Conservation (phyloP, 768 basidiomycete genomes). For the Lactifluus rugatus region DNA sequence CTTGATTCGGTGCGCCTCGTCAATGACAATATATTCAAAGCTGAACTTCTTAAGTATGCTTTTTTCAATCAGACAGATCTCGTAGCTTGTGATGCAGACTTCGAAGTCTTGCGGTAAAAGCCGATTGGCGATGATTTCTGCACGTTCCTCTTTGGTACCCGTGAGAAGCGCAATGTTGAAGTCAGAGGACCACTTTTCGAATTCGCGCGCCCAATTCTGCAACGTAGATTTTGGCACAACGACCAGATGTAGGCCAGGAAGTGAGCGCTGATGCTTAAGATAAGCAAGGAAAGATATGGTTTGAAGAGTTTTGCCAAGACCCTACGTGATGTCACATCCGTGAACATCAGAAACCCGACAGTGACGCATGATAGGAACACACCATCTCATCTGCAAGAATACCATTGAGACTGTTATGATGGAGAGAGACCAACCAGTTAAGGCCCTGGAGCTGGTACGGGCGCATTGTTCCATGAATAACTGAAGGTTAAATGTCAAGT, state of each 20-base stretch:
- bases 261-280: conserved; percentile 73
- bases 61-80: conserved; percentile 94
- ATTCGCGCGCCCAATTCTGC: conserved; percentile 95
- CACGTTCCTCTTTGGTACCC: conserved; percentile 84
- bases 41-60: conserved; percentile 87
- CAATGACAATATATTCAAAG: conserved; percentile 96
- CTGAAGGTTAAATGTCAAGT: conserved; percentile 31
- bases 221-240: conserved; percentile 98
- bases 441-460: conserved; percentile 92
- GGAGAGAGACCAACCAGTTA: conserved; percentile 94
- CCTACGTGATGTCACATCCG: conserved; percentile 35
- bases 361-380: neutral
- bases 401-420: conserved; percentile 94
- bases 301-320: conserved; percentile 96
- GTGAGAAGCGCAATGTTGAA: conserved; percentile 74
- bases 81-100: conserved; percentile 93
- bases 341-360: conserved; percentile 9
- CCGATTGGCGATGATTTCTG: conserved; percentile 63
- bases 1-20: conserved; percentile 99
- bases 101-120: conserved; percentile 86
- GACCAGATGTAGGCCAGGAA: conserved; percentile 80
- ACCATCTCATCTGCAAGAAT: conserved; percentile 98
- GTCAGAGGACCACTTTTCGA: conserved; percentile 83
- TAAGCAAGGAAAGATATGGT: conserved; percentile 96
- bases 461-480: conserved; percentile 84